phyloP scores from a whole-genome alignment of 805 yeast species.

The Torulaspora indica region DNA sequence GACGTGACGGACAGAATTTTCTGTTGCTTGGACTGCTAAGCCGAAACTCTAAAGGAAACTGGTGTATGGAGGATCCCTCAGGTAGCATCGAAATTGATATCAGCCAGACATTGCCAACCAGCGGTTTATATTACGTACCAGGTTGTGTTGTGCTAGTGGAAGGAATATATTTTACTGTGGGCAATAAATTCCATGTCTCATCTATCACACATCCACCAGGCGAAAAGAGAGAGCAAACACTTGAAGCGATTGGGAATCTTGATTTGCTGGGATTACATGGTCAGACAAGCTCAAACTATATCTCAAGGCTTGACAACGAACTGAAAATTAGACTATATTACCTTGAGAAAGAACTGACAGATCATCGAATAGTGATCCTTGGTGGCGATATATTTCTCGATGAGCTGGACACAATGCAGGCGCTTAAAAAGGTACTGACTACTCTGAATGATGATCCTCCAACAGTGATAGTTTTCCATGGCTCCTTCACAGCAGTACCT shows the following conservation, averaged over 20 bases:
- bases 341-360: constrained; percentile 51
- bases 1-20: constrained; percentile 74
- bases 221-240: constrained; percentile 61
- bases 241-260: constrained; percentile 70
- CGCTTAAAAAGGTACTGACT: constrained; percentile 57
- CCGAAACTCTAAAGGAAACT: constrained; percentile 58
- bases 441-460: constrained; percentile 57
- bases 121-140: constrained; percentile 59
- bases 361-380: constrained; percentile 60
- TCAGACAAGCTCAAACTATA: constrained; percentile 31
- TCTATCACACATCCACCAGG: constrained; percentile 84
- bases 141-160: constrained; percentile 80
- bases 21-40: constrained; percentile 72
- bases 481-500: constrained; percentile 71
- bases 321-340: constrained; percentile 51
- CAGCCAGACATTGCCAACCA: constrained; percentile 55
- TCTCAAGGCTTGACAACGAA: constrained; percentile 56
- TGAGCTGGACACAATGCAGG: constrained; percentile 52
- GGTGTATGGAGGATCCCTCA: constrained; percentile 74
- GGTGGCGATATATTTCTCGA: constrained; percentile 76
- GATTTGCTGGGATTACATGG: constrained; percentile 59
- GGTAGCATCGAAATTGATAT: constrained; percentile 68
- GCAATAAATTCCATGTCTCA: constrained; percentile 65
- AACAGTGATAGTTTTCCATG: constrained; percentile 67
- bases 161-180: constrained; percentile 73